These are phyloP conservation scores for Diaporthe sp. DNA, from an alignment of 2,329 filamentous ascomycete genomes.

Conservation along the genomic window DNA sequence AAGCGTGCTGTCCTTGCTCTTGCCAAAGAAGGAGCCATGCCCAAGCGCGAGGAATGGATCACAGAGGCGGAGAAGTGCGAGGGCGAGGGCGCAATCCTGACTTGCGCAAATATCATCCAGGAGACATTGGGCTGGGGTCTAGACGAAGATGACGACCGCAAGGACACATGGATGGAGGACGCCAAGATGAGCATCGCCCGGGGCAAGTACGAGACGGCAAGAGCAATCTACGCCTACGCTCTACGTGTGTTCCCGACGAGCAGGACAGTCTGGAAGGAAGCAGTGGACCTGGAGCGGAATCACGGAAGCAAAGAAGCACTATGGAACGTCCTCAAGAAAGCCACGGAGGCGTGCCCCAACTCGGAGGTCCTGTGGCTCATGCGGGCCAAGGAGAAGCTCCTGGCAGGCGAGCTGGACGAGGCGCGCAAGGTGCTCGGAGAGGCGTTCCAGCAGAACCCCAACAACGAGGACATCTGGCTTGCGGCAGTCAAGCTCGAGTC, in stretches of 20 bases:
- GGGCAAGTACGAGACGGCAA: slow-evolving; percentile 88
- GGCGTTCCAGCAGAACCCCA: slow-evolving; percentile 94
- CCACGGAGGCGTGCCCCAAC: slow-evolving; percentile 91
- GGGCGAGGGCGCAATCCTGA: slow-evolving; percentile 87
- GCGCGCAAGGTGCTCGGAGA: slow-evolving; percentile 87
- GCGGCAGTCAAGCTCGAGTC: slow-evolving; percentile 96
- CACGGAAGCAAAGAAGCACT: slow-evolving; percentile 88
- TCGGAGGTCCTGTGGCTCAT: slow-evolving; percentile 96
- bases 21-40: slow-evolving; percentile 93
- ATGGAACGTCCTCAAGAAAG: slow-evolving; percentile 89
- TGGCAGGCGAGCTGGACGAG: slow-evolving; percentile 87
- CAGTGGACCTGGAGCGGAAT: slow-evolving; percentile 90
- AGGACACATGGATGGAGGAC: slow-evolving; percentile 96
- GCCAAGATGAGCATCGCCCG: slow-evolving; percentile 84
- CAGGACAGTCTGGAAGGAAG: slow-evolving; percentile 89
- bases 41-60: slow-evolving; percentile 98
- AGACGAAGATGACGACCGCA: slow-evolving; percentile 96
- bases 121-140: slow-evolving; percentile 94
- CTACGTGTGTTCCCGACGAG: slow-evolving; percentile 91
- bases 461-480: slow-evolving; percentile 98
- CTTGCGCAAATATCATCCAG: slow-evolving; percentile 89
- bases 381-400: slow-evolving; percentile 94
- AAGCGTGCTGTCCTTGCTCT: slow-evolving; percentile 91
- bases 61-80: slow-evolving; percentile 94
- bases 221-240: slow-evolving; percentile 93